Percentiles rank a stretch among this genome's conserved stretches.
Evolutionary conservation across 108 stramenopile species (phyloP).

Genomic region (Pinguiococcus pyrenoidosus): DNA sequence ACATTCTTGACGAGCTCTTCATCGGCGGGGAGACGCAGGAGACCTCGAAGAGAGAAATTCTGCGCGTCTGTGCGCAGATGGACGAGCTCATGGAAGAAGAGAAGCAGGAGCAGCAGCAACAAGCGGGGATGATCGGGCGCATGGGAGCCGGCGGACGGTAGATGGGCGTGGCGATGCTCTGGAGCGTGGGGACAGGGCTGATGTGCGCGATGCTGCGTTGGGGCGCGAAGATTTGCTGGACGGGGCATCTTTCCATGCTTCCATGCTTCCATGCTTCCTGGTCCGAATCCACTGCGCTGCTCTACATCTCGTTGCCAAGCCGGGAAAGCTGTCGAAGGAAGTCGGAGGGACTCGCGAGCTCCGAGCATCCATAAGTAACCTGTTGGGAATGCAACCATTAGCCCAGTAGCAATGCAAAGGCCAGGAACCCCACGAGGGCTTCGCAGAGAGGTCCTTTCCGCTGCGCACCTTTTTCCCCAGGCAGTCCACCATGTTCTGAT

Average conservation of each 20-base stretch:
- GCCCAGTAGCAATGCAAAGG: too few species aligned
- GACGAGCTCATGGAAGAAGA: constrained; percentile 43
- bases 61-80: constrained; percentile 37
- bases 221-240: too few species aligned
- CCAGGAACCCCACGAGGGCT: constrained; percentile 34
- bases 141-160: too few species aligned
- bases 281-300: too few species aligned
- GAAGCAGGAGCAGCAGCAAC: too few species aligned
- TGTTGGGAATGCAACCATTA: too few species aligned
- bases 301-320: constrained; percentile 31
- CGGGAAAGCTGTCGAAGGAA: constrained; percentile 63
- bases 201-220: too few species aligned
- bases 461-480: not conserved
- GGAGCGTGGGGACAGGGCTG: too few species aligned
- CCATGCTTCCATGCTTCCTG: too few species aligned
- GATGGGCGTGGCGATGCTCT: too few species aligned
- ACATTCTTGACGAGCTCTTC: constrained; percentile 95
- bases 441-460: constrained; percentile 22
- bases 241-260: too few species aligned
- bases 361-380: constrained; percentile 82
- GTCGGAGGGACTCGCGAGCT: constrained; percentile 61
- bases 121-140: too few species aligned
- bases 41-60: constrained; percentile 37
- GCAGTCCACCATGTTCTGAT: constrained; percentile 78
- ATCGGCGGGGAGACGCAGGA: constrained; percentile 75